These are phyloP conservation scores for Sordariomycetes sp. DNA, from an alignment of 2,329 filamentous ascomycete genomes.

Conservation along the genomic window DNA sequence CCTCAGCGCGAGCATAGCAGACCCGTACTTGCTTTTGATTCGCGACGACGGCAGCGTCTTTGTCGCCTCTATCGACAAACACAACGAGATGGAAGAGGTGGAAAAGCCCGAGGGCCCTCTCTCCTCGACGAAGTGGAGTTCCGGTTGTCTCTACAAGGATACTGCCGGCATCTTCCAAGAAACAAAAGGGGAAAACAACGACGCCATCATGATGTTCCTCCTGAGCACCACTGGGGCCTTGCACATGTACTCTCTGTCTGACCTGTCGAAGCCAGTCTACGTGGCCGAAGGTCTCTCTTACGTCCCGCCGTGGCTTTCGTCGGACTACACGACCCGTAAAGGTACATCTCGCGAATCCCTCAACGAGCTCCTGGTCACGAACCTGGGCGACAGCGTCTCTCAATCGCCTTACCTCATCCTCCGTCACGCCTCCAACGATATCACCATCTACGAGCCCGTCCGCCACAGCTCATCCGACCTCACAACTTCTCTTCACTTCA, in stretches of 20 bases:
- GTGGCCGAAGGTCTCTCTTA: slow-evolving; percentile 69
- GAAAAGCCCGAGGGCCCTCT: slow-evolving; percentile 51
- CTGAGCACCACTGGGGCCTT: slow-evolving; percentile 67
- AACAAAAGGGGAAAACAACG: slow-evolving; percentile 26
- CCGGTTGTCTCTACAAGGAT: slow-evolving; percentile 77
- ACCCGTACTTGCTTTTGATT: slow-evolving; percentile 76
- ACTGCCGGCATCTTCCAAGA: slow-evolving; percentile 43
- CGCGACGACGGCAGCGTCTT: slow-evolving; percentile 76
- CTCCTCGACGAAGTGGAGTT: slow-evolving; percentile 62
- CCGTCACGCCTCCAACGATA: slow-evolving; percentile 54
- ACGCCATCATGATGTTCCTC: slow-evolving; percentile 64
- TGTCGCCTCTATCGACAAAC: slow-evolving; percentile 66
- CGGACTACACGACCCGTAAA: slow-evolving; percentile 60
- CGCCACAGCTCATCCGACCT: slow-evolving; percentile 33
- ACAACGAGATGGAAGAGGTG: slow-evolving; percentile 78
- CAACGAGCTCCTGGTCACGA: slow-evolving; percentile 72
- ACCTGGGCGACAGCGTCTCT: slow-evolving; percentile 67
- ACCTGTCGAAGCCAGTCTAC: slow-evolving; percentile 63
- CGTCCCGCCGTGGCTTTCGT: slow-evolving; percentile 65
- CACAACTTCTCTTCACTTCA: slow-evolving; percentile 57
- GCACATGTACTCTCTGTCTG: slow-evolving; percentile 66
- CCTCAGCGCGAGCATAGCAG: slow-evolving; percentile 71
- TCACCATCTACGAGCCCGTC: slow-evolving; percentile 82
- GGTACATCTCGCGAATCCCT: slow-evolving; percentile 64
- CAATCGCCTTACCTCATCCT: slow-evolving; percentile 76